Evolutionary conservation across 441 rosid species (phyloP).

Genomic region (Dalechampia spathulata): DNA sequence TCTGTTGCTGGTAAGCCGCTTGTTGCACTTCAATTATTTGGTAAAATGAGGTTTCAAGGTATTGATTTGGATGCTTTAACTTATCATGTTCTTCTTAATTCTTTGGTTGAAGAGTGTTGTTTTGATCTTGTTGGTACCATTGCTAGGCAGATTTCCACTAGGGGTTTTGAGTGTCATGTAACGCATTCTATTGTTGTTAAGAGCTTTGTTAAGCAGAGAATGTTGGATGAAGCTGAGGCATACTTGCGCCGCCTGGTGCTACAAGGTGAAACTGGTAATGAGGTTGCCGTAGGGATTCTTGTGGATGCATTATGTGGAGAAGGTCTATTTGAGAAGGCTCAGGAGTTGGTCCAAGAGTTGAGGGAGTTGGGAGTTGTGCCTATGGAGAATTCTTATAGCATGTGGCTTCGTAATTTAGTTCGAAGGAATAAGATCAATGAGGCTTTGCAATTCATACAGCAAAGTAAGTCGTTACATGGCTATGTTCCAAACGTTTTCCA

Average conservation of each 20-base stretch:
- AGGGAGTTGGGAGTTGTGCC: slow-evolving; percentile 26
- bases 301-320: slow-evolving; percentile 46
- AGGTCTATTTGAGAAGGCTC: slow-evolving; percentile 37
- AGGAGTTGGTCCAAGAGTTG: slow-evolving; percentile 45
- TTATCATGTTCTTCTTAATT: slow-evolving; percentile 64
- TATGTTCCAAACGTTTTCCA: slow-evolving; percentile 47
- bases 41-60: slow-evolving; percentile 66
- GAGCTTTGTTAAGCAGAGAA: slow-evolving; percentile 48
- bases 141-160: slow-evolving; percentile 39
- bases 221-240: slow-evolving; percentile 46
- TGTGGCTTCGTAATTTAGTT: slow-evolving; percentile 50
- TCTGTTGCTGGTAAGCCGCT: slow-evolving; percentile 65
- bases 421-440: slow-evolving; percentile 36
- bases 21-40: slow-evolving; percentile 63
- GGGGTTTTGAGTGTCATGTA: slow-evolving; percentile 39
- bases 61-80: slow-evolving; percentile 53
- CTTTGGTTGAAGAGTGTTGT: slow-evolving; percentile 56
- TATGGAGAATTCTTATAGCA: slow-evolving; percentile 45
- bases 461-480: slow-evolving; percentile 39
- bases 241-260: slow-evolving; percentile 29
- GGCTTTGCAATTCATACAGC: slow-evolving; percentile 52
- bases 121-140: slow-evolving; percentile 43
- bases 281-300: slow-evolving; percentile 30
- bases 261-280: slow-evolving; percentile 12
- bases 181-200: slow-evolving; percentile 55